Base-by-base conservation (phyloP, 2,329 filamentous ascomycete species). In the Xylariaceae sp. region DNA sequence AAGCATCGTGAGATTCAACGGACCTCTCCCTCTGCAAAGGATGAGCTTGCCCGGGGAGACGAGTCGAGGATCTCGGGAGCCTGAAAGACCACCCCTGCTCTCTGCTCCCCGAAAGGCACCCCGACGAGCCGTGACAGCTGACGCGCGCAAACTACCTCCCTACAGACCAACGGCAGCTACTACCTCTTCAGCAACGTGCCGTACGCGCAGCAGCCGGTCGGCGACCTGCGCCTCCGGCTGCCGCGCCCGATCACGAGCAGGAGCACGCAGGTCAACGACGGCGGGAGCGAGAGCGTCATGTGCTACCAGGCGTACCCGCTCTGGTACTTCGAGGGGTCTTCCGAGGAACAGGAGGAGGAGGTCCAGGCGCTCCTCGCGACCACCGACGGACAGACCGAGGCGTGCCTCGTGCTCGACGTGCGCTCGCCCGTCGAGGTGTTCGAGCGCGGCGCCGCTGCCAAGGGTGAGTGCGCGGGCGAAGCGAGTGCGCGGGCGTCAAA, bases 111-210 rank as follows among this genome's bases (percentile, higher is more conserved):
- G n/a, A n/a, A n/a, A n/a, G n/a, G n/a, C n/a, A n/a, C n/a, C n/a
- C n/a, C n/a, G n/a, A n/a, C n/a, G n/a, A n/a, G n/a, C n/a, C n/a
- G n/a, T n/a, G n/a, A n/a, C n/a, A n/a, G 9, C 22, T 29, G 19
- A 15, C 14, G 18, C 18, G 19, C 19, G 10, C 13, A 17, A 29
- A 14, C n/a, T 6, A 9, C 12, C 24, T 6, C 15, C 12, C n/a
- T n/a, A 3, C n/a, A n/a, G 8, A 2, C n/a, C 19, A 56, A 52
- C 16, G 53, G 56, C 5, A 35, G 47, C 24, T 61, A 59, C 35
- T 63, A 60, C 44, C 50, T 50, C 14, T 64, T 63, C 44, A 55
- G 45, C 32, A 63, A 63, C 32, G 56, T 64, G 23, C 52, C 55
- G 4, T 64, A 58, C 35, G 59, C 56, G 2, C 46, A 53, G 15